Conservation (phyloP, 2,329 filamentous ascomycete species). For the Bisporella sp. region DNA sequence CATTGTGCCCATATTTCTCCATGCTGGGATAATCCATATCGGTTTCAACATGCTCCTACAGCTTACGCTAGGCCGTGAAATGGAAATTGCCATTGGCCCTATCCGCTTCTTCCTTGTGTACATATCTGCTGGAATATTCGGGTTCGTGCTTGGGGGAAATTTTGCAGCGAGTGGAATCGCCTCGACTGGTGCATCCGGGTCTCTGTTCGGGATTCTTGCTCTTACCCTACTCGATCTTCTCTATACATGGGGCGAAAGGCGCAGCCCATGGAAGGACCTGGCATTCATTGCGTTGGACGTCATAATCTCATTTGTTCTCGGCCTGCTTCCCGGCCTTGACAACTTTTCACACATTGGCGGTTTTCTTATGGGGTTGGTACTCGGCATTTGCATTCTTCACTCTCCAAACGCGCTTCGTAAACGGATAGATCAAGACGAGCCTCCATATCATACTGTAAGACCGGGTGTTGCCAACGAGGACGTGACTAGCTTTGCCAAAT, state of each 20-base stretch:
- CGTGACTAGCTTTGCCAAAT: slow-evolving; percentile 44
- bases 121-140: slow-evolving; percentile 86
- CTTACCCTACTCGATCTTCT: slow-evolving; percentile 82
- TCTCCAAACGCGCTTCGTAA: slow-evolving; percentile 76
- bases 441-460: slow-evolving; percentile 64
- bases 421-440: slow-evolving; percentile 61
- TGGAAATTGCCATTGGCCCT: slow-evolving; percentile 84
- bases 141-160: slow-evolving; percentile 91
- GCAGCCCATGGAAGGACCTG: slow-evolving; percentile 74
- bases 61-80: slow-evolving; percentile 81
- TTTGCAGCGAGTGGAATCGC: slow-evolving; percentile 76
- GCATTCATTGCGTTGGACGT: slow-evolving; percentile 81
- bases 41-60: slow-evolving; percentile 93
- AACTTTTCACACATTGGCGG: slow-evolving; percentile 98
- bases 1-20: slow-evolving; percentile 91
- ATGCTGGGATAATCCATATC: slow-evolving; percentile 90
- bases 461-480: slow-evolving; percentile 25
- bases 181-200: slow-evolving; percentile 83
- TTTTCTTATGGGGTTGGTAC: slow-evolving; percentile 82
- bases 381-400: slow-evolving; percentile 82
- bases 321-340: slow-evolving; percentile 84
- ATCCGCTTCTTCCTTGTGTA: slow-evolving; percentile 88
- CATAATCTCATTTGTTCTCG: slow-evolving; percentile 83
- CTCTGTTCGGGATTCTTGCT: slow-evolving; percentile 86
- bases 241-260: slow-evolving; percentile 83